Evolutionary conservation across 2,329 filamentous ascomycete genomes (phyloP).

Genomic region (Monilinia laxa): DNA sequence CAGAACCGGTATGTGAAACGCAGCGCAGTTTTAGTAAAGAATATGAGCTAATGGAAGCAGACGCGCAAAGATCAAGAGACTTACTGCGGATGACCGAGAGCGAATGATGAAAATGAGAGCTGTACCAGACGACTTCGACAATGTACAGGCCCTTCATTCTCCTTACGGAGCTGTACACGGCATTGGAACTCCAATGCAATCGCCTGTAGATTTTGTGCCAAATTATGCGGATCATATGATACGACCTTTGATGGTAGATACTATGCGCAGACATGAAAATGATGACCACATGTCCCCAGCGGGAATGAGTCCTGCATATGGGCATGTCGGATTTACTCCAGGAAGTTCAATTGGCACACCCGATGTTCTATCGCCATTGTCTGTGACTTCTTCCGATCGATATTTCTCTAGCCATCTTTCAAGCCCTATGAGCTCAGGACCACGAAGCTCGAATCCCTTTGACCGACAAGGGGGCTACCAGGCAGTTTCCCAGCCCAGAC

Average conservation of each 20-base stretch:
- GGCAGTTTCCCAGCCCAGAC: constrained; percentile 46
- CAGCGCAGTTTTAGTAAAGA: not conserved
- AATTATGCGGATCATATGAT: constrained; percentile 55
- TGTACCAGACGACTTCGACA: constrained; percentile 69
- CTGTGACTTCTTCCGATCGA: constrained; percentile 54
- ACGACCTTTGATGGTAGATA: constrained; percentile 67
- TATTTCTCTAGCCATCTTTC: constrained; percentile 53
- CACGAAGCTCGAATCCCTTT: constrained; percentile 54
- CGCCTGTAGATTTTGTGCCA: constrained; percentile 42
- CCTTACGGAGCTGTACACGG: constrained; percentile 57
- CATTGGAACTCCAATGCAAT: constrained; percentile 40
- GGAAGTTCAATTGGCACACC: constrained; percentile 50
- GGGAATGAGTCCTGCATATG: constrained; percentile 66
- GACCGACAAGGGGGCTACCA: constrained; percentile 52
- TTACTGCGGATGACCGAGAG: constrained; percentile 68
- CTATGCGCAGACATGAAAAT: constrained; percentile 59
- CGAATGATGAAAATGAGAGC: constrained; percentile 71
- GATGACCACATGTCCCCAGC: constrained; percentile 68
- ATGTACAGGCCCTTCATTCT: constrained; percentile 66
- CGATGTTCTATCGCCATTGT: constrained; percentile 59
- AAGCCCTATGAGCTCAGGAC: constrained; percentile 49
- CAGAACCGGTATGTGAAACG: constrained; percentile 77
- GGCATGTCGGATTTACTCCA: constrained; percentile 63
- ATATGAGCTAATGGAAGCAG: constrained; percentile 42
- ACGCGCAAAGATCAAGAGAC: constrained; percentile 69